Base-by-base conservation (phyloP, 257 asterid genomes). In the Petunia axillaris region DNA sequence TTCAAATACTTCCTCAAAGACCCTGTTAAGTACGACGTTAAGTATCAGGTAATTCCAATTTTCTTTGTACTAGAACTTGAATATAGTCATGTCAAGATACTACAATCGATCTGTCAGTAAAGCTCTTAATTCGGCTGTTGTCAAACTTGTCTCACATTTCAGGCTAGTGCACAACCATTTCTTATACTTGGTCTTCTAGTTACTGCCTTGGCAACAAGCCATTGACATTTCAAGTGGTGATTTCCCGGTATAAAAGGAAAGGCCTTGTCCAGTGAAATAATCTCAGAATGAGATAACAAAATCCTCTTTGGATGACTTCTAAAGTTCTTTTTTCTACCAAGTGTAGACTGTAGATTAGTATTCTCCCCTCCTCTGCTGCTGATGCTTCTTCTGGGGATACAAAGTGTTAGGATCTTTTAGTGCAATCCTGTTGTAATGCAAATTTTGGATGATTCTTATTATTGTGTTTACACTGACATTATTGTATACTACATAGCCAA, bases 131-230 rank as follows among this genome's bases (percentile, higher is more conserved):
- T 63, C 54, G 43, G 41, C 55, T 41, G 65, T 63, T 44, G 35
- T 5, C 8, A 1, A 60, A 64, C 54, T 11, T 3, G 57, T 37
- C 52, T 41, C 39, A 58, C 25, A 39, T 86, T 82, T 73, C 97
- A 95, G 99, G 99, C 97, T 39, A 92, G 98, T 57, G 99, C 98
- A 78, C 99, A 93, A 78, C 99, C 99, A 11, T 95, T 95, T 85
- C 99, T 95, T 75, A 87, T 95, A 63, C 93, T 95, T 57, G 97
- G 98, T 58, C 90, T 95, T 41, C 85, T 95, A 64, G 96, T 93
- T 82, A 95, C 97, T 43, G 98, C 99, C 10, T 87, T 95, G 81
- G 98, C 98, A 41, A 95, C 96, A 54, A 93, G 96, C 88, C 92
- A 90, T 70, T 92, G 84, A 88, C 84, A 77, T 39, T 25, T 77